Conservation (phyloP, 495 filamentous ascomycete genomes). For the Tuber brumale region DNA sequence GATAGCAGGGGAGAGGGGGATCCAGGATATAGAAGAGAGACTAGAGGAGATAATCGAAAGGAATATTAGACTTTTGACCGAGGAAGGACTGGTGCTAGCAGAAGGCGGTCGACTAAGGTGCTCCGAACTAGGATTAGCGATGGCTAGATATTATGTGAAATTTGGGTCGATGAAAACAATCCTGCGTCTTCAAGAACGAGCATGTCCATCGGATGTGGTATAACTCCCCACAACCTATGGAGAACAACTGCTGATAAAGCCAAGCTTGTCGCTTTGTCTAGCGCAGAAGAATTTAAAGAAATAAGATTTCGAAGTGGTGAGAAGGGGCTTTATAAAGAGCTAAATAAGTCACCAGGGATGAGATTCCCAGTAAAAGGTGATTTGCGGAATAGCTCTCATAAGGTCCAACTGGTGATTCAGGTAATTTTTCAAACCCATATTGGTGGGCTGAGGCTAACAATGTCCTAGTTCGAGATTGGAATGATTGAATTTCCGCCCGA, state of each 20-base stretch:
- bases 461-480: conserved; percentile 54
- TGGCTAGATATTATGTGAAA: conserved; percentile 89
- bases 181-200: conserved; percentile 55
- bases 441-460: not conserved
- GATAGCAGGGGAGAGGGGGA: conserved; percentile 51
- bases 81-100: conserved; percentile 52
- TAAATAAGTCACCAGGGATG: conserved; percentile 68
- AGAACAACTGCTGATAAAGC: conserved; percentile 7
- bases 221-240: conserved; percentile 33
- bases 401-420: conserved; percentile 82
- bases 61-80: conserved; percentile 64
- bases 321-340: conserved; percentile 67
- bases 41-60: conserved; percentile 76
- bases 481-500: conserved; percentile 62
- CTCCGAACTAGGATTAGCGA: conserved; percentile 76
- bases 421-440: conserved; percentile 31
- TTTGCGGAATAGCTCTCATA: conserved; percentile 64
- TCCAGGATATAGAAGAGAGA: conserved; percentile 56
- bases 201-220: conserved; percentile 66
- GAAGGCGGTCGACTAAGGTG: conserved; percentile 50
- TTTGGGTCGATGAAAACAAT: conserved; percentile 82
- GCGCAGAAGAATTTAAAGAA: conserved; percentile 73
- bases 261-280: conserved; percentile 59
- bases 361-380: conserved; percentile 76
- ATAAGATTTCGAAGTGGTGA: conserved; percentile 69